Base-by-base conservation (phyloP, 208 protist species). In the Trypanosoma cruzi region DNA sequence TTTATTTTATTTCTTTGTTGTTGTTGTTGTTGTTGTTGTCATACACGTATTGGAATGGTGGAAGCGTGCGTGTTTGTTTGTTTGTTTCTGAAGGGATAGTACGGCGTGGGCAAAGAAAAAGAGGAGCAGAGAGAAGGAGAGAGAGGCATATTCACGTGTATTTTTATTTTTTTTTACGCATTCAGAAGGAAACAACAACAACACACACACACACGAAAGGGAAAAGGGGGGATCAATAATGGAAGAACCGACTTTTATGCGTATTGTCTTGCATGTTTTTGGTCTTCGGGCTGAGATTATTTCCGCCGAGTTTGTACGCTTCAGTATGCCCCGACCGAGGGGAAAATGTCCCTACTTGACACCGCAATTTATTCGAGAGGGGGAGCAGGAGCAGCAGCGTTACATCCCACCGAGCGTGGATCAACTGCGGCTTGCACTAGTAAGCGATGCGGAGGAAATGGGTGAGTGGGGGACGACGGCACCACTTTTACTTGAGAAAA, bases 341-440 rank as follows among this genome's bases (percentile, higher is more conserved):
- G 3, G 42, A 10, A 31, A 14, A 18, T 20, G 2, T 13, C 6
- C 58, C 22, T 32, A 14, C 32, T 4, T 20, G 10, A 20, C 24
- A 50, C 2, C 24, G 6, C 22, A 57, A 29, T 29, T 40, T 1
- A 18, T 26, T 49, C 48, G 50, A 16, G 18, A 16, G 28, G 31
- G 36, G 26, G 10, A 26, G 20, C 28, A 22, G 14, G 29, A 42
- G 0, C 26, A 50, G 54, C 50, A 69, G n/a, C 60, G 62, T 24
- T 75, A 75, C 54, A 4, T 58, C 2, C 70, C 70, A 26, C 68
- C 63, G 11, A 71, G 56, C 2, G 24, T 53, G 16, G 68, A 74
- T 37, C 64, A 84, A 28, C 46, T 91, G 26, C 69, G 79, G 37
- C 79, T 88, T 28, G 86, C 65, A 28, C 64, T 92, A 28, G 81